Evolutionary conservation across 331 rosid genomes (phyloP).

Genomic region (Rhamnella rubrinervis): DNA sequence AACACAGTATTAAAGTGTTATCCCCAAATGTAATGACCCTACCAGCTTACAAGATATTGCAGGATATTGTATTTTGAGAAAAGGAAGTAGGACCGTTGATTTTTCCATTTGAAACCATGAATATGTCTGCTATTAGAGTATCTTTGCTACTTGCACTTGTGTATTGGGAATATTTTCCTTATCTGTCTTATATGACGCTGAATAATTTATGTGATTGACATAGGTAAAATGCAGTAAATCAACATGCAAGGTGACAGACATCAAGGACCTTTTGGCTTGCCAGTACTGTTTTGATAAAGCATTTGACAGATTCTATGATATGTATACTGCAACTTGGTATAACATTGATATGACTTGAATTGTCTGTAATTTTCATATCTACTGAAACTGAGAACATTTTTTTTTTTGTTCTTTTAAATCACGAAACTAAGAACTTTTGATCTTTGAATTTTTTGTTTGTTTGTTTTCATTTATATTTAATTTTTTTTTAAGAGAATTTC

Average conservation of each 20-base stretch:
- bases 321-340: constrained; percentile 83
- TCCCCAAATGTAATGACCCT: background rate
- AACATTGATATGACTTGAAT: constrained; percentile 1
- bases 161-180: background rate
- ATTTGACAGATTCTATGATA: constrained; percentile 82
- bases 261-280: constrained; percentile 76
- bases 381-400: too few relatives aligned
- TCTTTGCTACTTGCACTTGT: background rate
- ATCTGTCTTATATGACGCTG: background rate
- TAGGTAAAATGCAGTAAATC: constrained; percentile 91
- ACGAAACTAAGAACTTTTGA: too few relatives aligned
- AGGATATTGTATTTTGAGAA: background rate
- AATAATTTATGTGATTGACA: constrained; percentile 1
- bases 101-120: too few relatives aligned
- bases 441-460: background rate
- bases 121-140: too few relatives aligned
- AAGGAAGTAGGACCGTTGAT: background rate
- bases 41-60: background rate
- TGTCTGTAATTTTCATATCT: background rate
- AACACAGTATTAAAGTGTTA: background rate
- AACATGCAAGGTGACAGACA: constrained; percentile 68
- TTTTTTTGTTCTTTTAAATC: too few relatives aligned
- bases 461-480: background rate
- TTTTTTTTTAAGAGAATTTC: background rate
- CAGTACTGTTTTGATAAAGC: constrained; percentile 83